Base-by-base conservation (phyloP, 495 filamentous ascomycete species). In the Astrothelium subdiscretum region DNA sequence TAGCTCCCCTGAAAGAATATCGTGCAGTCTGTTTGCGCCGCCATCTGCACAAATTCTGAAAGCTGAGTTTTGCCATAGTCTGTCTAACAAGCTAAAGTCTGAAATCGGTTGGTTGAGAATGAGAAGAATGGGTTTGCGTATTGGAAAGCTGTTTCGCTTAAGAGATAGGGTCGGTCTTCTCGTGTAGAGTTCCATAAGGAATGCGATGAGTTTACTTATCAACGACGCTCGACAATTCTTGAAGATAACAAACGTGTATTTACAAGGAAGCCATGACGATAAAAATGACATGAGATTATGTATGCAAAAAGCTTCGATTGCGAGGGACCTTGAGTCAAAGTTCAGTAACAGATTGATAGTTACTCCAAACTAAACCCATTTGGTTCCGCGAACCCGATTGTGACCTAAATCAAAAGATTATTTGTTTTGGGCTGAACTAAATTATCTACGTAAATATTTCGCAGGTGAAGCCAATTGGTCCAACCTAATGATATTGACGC, bases 21-120 rank as follows among this genome's bases (percentile, higher is more conserved):
- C 84, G 64, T 86, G 83, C 32, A 96, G 78, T 13, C 80, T 78
- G 73, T 98, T 97, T 51, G 91, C 91, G 27, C 90, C 94, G 38
- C 94, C 94, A 77, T 98, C 94, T 29, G 90, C 94, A 66, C 88
- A 94, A 58, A 96, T 61, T 22, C 65, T 62, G 43, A 68, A 72
- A 13, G 59, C 35, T 10, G 69, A 60, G 57, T 73, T 67, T 31
- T 61, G 27, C 68, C 74, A 73, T 11, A 76, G 66, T 35, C 63
- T 61, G 12, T 60, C 11, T 54, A 75, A 66, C 18, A 68, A 64
- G 27, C 63, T 64, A 44, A 66, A 66, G 29, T 64, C 63, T 8
- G 63, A 15, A 48, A 76, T 70, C 27, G 74, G 73, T 42, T 74
- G 73, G 63, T 76, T 76, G 40, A 76, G 65, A 26, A 76, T 72